Evolutionary conservation across 345 rosid genomes (phyloP), one percentile per base, ranked within the genome.

Genomic region (Nasturtium officinale): DNA sequence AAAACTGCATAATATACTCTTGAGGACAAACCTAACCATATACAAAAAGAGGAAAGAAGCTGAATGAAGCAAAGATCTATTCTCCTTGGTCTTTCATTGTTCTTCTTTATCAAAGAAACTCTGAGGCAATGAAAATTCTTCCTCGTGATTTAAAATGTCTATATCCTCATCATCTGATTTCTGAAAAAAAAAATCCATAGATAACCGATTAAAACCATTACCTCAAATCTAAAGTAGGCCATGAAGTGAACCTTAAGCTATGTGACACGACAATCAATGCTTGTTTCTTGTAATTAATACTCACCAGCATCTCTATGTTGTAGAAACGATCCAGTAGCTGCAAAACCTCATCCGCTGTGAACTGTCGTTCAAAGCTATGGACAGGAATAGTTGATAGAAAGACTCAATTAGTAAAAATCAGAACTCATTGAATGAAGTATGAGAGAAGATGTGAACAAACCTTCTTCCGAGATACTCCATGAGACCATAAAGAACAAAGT

Each of bases 221-320:
- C n/a, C 61, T 2, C 2, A 42, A 43, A 20, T 61, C 42, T 16
- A 60, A 68, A 63, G 9, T 3, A 20, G 25, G 35, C 4, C 2
- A 20, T 40, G 33, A 64, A 55, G 23, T 32, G 71, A 67, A 18
- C 37, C 38, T 42, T 20, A 15, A n/a, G 7, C 37, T 7, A 52
- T n/a, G 63, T 25, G 29, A 25, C 18, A 50, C 8, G 5, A 9
- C 38, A 65, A 71, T 46, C 48, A 56, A 48, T 10, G 23, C 2
- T 42, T 42, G 23, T 46, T 43, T 26, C 38, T 6, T 17, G 59
- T 35, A 48, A 51, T 60, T 11, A 61, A 23, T 33, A 78, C 35
- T 50, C 85, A 95, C 99, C 96, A 95, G 96, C 94, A 88, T 81
- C 26, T 91, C 99, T 7, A 95, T 71, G 86, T 91, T 95, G 81